Evolutionary conservation across 306 rosid species (phyloP).

Genomic region (Fragaria vesca): DNA sequence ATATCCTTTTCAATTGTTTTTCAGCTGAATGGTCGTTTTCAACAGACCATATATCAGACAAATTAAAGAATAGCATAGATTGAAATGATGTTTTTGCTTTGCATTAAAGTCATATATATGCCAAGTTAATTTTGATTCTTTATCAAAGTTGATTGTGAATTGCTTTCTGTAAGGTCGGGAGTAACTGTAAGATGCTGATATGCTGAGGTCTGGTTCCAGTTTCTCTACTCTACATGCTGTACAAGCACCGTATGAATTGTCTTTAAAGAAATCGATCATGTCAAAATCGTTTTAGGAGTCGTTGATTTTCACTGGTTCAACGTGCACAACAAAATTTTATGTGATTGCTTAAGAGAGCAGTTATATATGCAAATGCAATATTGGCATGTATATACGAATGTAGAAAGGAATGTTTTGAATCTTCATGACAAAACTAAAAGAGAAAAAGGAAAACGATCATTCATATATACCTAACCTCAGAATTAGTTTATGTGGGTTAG

Average conservation of each 20-base stretch:
- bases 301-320: slow-evolving; percentile 24
- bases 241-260: slow-evolving; percentile 23
- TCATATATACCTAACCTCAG: background rate
- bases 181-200: background rate
- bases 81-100: slow-evolving; percentile 9
- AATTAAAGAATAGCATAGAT: background rate
- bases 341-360: slow-evolving; percentile 20
- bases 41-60: background rate
- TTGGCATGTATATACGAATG: background rate
- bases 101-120: slow-evolving; percentile 18
- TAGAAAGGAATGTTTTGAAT: background rate
- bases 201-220: background rate
- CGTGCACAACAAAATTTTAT: slow-evolving; percentile 12
- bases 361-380: background rate
- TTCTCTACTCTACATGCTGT: background rate
- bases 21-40: background rate
- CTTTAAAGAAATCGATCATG: slow-evolving; percentile 18
- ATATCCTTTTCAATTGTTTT: background rate
- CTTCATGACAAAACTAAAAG: background rate
- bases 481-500: background rate
- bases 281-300: slow-evolving; percentile 27
- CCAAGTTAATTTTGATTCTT: background rate
- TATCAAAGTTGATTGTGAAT: slow-evolving; percentile 6
- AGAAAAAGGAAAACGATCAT: background rate
- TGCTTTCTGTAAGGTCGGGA: slow-evolving; percentile 7